Percentiles rank a stretch among this genome's conserved stretches.
These are phyloP conservation scores for Agaricus blazei DNA, from an alignment of 768 basidiomycete species.

Conservation along the genomic window DNA sequence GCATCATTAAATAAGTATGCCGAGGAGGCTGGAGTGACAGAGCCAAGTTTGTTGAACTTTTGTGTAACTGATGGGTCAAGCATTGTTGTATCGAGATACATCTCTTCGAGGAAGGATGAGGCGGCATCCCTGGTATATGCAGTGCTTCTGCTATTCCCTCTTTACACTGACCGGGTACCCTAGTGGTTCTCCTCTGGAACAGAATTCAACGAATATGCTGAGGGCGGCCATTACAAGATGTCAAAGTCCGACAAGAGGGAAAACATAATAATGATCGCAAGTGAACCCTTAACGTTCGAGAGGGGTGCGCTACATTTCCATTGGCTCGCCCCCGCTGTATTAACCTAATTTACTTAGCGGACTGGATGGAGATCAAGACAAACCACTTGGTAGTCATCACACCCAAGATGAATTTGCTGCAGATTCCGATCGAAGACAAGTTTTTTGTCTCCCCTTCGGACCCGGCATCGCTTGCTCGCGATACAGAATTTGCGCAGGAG, in stretches of 20 bases:
- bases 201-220: slow-evolving; percentile 83
- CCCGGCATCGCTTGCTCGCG: slow-evolving; percentile 62
- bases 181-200: slow-evolving; percentile 97
- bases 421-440: slow-evolving; percentile 92
- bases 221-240: slow-evolving; percentile 93
- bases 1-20: slow-evolving; percentile 70
- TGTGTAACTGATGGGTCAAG: slow-evolving; percentile 94
- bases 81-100: slow-evolving; percentile 92
- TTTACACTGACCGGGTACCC: slow-evolving; percentile 1
- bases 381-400: slow-evolving; percentile 96
- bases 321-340: neutral
- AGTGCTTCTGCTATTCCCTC: neutral
- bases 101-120: slow-evolving; percentile 86
- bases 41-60: slow-evolving; percentile 94
- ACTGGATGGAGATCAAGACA: slow-evolving; percentile 99
- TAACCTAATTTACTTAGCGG: slow-evolving; percentile 41
- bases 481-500: slow-evolving; percentile 78
- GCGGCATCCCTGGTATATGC: slow-evolving; percentile 77
- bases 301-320: slow-evolving; percentile 46
- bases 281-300: slow-evolving; percentile 96
- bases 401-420: slow-evolving; percentile 90
- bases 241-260: slow-evolving; percentile 93
- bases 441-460: slow-evolving; percentile 88
- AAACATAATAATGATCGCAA: slow-evolving; percentile 93
- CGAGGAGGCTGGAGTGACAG: slow-evolving; percentile 65